These are phyloP conservation scores for Trapa bicornis DNA, from an alignment of 345 rosid genomes.

Conservation along the genomic window DNA sequence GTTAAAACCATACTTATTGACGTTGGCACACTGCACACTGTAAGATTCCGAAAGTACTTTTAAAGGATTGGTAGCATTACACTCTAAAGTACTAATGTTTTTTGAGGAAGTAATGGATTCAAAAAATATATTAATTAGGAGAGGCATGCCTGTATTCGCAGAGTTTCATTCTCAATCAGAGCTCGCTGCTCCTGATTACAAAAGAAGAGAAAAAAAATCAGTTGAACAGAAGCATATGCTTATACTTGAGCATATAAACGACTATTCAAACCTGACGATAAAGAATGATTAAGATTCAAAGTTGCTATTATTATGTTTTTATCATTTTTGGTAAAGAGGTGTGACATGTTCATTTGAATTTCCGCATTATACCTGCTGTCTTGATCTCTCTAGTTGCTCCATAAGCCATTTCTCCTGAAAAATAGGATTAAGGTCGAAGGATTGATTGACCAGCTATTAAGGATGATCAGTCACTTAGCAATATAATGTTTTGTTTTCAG, in stretches of 20 bases:
- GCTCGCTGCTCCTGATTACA: constrained; percentile 65
- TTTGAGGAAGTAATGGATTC: background rate
- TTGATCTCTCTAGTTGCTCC: constrained; percentile 75
- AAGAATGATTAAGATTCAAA: background rate
- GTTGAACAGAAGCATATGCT: background rate
- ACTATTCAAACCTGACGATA: background rate
- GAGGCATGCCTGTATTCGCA: constrained; percentile 61
- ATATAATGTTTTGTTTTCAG: background rate
- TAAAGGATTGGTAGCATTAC: background rate
- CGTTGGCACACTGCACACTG: constrained; percentile 26
- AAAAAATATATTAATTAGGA: background rate
- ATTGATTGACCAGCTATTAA: background rate
- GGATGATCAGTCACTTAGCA: background rate
- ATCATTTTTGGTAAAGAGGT: background rate
- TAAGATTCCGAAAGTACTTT: constrained; percentile 59
- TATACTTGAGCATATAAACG: background rate
- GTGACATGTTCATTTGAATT: background rate
- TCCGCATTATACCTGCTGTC: constrained; percentile 38
- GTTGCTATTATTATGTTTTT: background rate
- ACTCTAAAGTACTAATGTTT: background rate
- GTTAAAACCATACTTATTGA: constrained; percentile 37
- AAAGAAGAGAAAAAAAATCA: background rate
- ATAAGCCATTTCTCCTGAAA: constrained; percentile 63
- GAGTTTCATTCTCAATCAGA: constrained; percentile 72
- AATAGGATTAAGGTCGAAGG: background rate